Percentiles rank a stretch among this genome's conserved stretches.
Conservation (phyloP, 495 filamentous ascomycete genomes). For the Penicillium coprophilum region DNA sequence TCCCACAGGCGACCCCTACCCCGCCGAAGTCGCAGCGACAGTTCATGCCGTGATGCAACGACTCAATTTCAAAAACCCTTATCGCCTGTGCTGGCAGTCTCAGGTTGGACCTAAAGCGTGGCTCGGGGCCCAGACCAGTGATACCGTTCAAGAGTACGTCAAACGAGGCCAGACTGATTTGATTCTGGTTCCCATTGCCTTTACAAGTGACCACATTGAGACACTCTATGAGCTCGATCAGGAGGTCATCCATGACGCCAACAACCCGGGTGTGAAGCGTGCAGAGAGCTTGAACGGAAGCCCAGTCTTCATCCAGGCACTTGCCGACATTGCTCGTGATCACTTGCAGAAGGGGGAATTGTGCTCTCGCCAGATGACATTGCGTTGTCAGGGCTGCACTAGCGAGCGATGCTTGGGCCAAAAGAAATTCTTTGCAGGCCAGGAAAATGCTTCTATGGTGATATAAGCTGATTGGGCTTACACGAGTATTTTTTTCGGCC, state of each 20-base stretch:
- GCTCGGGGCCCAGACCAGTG: slow-evolving; percentile 90
- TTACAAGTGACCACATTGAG: slow-evolving; percentile 98
- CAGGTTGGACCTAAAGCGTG: slow-evolving; percentile 95
- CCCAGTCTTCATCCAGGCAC: slow-evolving; percentile 84
- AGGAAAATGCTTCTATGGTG: slow-evolving; percentile 38
- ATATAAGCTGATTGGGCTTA: slow-evolving; percentile 19
- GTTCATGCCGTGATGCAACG: slow-evolving; percentile 94
- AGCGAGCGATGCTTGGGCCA: slow-evolving; percentile 86
- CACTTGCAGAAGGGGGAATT: slow-evolving; percentile 71
- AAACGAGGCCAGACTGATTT: slow-evolving; percentile 89
- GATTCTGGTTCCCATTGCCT: slow-evolving; percentile 91
- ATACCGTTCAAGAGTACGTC: slow-evolving; percentile 84
- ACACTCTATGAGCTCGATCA: slow-evolving; percentile 94
- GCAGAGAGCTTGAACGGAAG: slow-evolving; percentile 92
- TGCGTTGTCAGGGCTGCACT: slow-evolving; percentile 92
- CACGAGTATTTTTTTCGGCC: background rate
- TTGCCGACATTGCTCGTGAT: slow-evolving; percentile 79
- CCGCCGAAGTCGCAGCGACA: slow-evolving; percentile 95
- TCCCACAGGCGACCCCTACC: slow-evolving; percentile 81
- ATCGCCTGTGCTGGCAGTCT: slow-evolving; percentile 95
- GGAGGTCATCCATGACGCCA: slow-evolving; percentile 90
- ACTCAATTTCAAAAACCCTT: slow-evolving; percentile 81
- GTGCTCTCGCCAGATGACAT: slow-evolving; percentile 78
- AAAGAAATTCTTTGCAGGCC: slow-evolving; percentile 85
- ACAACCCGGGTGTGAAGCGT: slow-evolving; percentile 75